These are phyloP conservation scores for Leccinellum albellum DNA, from an alignment of 768 basidiomycete species.

Conservation along the genomic window DNA sequence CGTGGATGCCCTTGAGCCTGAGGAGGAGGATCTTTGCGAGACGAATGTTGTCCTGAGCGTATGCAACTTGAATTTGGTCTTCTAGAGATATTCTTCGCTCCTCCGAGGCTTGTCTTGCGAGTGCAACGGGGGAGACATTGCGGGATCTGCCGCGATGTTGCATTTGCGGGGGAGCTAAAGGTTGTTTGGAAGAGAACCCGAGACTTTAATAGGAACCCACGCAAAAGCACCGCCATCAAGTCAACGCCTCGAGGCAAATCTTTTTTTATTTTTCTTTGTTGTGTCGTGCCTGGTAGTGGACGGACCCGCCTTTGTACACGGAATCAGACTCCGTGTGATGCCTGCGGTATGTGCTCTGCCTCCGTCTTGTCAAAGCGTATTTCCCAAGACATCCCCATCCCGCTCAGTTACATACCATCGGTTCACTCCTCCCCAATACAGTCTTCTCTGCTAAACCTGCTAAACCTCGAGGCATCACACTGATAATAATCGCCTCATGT, in stretches of 20 bases:
- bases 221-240: neutral
- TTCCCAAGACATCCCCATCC: slow-evolving; percentile 8
- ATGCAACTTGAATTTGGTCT: slow-evolving; percentile 65
- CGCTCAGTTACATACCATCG: neutral
- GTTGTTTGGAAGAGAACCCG: slow-evolving; percentile 14
- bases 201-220: neutral
- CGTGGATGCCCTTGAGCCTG: slow-evolving; percentile 56
- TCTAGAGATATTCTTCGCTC: slow-evolving; percentile 46
- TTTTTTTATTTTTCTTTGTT: too few relatives aligned
- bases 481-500: slow-evolving; percentile 25
- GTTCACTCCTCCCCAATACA: slow-evolving; percentile 15
- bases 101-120: slow-evolving; percentile 42
- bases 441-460: slow-evolving; percentile 1
- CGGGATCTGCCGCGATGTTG: slow-evolving; percentile 41
- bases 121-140: slow-evolving; percentile 38
- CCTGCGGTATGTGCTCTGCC: too few relatives aligned
- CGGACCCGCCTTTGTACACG: neutral
- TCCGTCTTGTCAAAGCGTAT: too few relatives aligned
- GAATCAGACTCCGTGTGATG: too few relatives aligned
- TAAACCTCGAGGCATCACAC: slow-evolving; percentile 30
- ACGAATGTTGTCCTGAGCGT: slow-evolving; percentile 63
- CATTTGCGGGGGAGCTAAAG: slow-evolving; percentile 23
- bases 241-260: neutral
- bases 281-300: neutral
- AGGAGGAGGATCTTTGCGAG: slow-evolving; percentile 63